Conservation (phyloP, 1,139 yeast species). For the Kodamaea anthophila region DNA sequence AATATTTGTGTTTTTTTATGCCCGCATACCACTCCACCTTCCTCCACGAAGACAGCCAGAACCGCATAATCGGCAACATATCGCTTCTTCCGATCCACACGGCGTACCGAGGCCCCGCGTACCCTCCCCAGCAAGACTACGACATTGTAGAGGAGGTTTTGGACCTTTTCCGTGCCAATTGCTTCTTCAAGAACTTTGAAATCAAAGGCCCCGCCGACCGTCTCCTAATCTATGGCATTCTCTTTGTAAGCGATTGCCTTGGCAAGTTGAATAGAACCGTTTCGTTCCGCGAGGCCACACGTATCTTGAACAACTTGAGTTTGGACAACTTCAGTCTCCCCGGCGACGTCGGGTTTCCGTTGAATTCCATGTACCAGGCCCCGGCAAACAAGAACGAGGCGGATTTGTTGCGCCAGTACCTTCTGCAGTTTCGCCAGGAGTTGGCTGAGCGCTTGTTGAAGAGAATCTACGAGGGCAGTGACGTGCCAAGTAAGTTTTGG, state of each 20-base stretch:
- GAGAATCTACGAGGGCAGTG: constrained; percentile 60
- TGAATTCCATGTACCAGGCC: constrained; percentile 75
- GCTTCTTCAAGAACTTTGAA: constrained; percentile 94
- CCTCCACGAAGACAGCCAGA: constrained; percentile 52
- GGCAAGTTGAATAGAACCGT: constrained; percentile 47
- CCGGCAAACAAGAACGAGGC: constrained; percentile 72
- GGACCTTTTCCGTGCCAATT: constrained; percentile 90
- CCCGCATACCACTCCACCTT: constrained; percentile 93
- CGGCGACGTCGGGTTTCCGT: constrained; percentile 91
- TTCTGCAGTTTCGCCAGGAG: constrained; percentile 93
- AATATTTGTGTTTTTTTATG: constrained; percentile 24
- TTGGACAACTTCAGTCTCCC: constrained; percentile 88
- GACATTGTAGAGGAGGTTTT: constrained; percentile 88
- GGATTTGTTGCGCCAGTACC: constrained; percentile 71
- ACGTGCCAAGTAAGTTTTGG: constrained; percentile 78
- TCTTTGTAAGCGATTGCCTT: constrained; percentile 82
- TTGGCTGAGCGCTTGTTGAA: constrained; percentile 73
- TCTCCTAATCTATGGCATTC: constrained; percentile 90
- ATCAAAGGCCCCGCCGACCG: constrained; percentile 95
- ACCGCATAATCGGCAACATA: constrained; percentile 54
- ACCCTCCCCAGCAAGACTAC: constrained; percentile 74
- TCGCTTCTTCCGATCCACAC: constrained; percentile 81
- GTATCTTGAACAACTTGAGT: constrained; percentile 73
- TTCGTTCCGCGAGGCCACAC: constrained; percentile 58
- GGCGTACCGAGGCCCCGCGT: constrained; percentile 85